Conservation (phyloP, 179 eudicot genomes). For the Dionaea muscipula region DNA sequence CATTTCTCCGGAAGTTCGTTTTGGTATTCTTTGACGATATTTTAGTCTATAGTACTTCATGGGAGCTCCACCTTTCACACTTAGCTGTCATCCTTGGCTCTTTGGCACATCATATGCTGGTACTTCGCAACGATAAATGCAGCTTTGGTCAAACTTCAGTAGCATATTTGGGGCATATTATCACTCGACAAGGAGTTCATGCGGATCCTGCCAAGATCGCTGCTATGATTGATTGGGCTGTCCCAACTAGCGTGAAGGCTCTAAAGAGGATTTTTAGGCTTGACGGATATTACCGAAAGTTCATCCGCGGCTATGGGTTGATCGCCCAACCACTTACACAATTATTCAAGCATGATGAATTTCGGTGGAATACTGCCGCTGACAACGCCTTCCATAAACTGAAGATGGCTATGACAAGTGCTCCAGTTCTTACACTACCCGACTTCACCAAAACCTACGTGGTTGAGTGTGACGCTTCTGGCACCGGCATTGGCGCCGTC, state of each 20-base stretch:
- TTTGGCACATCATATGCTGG: neutral
- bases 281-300: no score
- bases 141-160: neutral
- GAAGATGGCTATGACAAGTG: neutral
- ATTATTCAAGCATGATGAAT: neutral
- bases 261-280: neutral
- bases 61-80: no score
- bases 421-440: neutral
- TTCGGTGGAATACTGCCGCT: neutral
- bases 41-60: no score
- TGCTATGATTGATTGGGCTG: neutral
- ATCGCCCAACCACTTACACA: neutral
- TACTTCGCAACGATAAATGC: conserved; percentile 1
- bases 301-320: neutral
- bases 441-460: neutral
- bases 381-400: neutral
- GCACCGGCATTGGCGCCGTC: neutral
- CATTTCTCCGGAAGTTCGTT: neutral
- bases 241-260: neutral
- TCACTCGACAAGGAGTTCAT: neutral
- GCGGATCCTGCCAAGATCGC: conserved; percentile 3
- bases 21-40: no score
- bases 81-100: neutral
- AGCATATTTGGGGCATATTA: conserved; percentile 5
- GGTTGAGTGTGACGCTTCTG: neutral